Conservation (phyloP, 441 rosid genomes). For the Arabidopsis lyrata region DNA sequence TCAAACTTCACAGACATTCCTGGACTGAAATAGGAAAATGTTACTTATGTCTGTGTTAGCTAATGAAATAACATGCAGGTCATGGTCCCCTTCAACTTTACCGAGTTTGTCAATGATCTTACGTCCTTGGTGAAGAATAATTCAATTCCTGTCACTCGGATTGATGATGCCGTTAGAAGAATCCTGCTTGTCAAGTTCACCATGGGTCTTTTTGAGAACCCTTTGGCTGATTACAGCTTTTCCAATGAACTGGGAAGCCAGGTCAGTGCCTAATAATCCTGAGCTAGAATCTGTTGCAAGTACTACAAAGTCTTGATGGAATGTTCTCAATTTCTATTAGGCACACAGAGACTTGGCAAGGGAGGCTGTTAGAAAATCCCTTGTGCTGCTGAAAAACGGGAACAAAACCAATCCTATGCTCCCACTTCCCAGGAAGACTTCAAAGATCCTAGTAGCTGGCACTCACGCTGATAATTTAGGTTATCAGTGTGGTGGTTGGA, state of each 20-base stretch:
- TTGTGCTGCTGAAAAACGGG: constrained; percentile 73
- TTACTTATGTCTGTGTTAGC: constrained; percentile 13
- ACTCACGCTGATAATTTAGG: constrained; percentile 80
- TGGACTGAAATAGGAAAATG: not conserved
- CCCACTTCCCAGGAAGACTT: constrained; percentile 64
- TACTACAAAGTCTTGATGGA: constrained; percentile 31
- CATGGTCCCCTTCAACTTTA: constrained; percentile 74
- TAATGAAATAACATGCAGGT: constrained; percentile 54
- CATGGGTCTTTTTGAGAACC: constrained; percentile 84
- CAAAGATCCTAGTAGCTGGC: constrained; percentile 67
- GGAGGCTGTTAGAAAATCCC: constrained; percentile 76
- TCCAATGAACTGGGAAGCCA: constrained; percentile 73
- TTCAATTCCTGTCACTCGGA: constrained; percentile 64
- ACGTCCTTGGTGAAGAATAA: constrained; percentile 62
- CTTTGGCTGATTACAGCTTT: constrained; percentile 73
- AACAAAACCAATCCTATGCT: constrained; percentile 59
- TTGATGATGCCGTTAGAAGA: constrained; percentile 81
- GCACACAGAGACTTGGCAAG: constrained; percentile 73
- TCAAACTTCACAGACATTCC: constrained; percentile 26
- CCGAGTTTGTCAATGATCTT: constrained; percentile 72
- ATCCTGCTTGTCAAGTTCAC: constrained; percentile 76
- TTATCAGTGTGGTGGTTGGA: constrained; percentile 84
- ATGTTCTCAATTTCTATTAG: constrained; percentile 43
- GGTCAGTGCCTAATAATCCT: constrained; percentile 48
- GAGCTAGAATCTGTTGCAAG: not conserved